Base-by-base conservation (phyloP, 805 yeast species). In the Kluyveromyces wickerhamii region DNA sequence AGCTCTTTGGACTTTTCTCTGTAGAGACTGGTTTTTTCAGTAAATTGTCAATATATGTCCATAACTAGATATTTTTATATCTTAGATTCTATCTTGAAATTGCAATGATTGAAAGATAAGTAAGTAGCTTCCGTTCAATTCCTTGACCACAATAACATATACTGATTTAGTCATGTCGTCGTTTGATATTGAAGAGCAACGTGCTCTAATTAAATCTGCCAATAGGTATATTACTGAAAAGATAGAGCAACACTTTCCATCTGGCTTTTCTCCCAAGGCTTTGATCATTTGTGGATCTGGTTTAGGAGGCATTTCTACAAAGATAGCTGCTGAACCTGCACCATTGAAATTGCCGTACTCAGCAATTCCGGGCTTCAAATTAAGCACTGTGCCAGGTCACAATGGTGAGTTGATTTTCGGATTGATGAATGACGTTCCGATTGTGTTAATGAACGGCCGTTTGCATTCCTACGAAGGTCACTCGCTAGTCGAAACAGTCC, bases 221-320 rank as follows among this genome's bases (percentile, higher is more conserved):
- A 35, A 40, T 19, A 43, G 41, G 18, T 41, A 35, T 28, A 34
- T 47, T 18, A 34, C 37, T 16, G 38, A 34, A 14, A 36, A 41
- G 13, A 21, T 47, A 4, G 34, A 37, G 20, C 39, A 27, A 1
- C 49, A 47, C 33, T 47, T 47, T 20, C 32, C 41, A 10, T 18
- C 38, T 12, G 23, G 19, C 10, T 35, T 34, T 26, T 32, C 22
- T 4, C 95, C 96, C 2, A 63, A 74, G 40, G 77, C 75, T 0
- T 71, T 87, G 38, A 80, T 89, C 43, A 83, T 89, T 35, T 88
- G 96, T 60, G 98, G 98, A 5, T 83, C 96, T 4, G 98, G 98
- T 1, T 66, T 89, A 12, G 94, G 95, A 9, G 94, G 94, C 1
- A 78, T 89, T 32, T 79, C 88, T 2, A 66, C 71, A 32, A 47